A percentile compares a stretch with the other conserved stretches of the same genome.
phyloP scores from a whole-genome alignment of 345 rosid genomes.

The Citrus medica region DNA sequence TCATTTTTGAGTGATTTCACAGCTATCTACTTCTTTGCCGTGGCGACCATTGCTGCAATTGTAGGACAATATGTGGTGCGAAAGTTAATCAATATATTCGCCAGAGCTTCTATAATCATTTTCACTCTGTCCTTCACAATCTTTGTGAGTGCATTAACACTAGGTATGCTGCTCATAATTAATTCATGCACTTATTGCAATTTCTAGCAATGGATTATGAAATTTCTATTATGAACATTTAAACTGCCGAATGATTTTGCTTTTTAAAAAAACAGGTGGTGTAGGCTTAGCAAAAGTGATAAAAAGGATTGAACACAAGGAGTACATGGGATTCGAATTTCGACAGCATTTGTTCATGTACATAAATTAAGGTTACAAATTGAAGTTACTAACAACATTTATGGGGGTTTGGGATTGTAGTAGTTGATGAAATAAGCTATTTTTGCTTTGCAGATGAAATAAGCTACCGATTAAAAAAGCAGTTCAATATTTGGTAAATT shows the following conservation, averaged over 20 bases:
- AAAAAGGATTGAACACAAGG: constrained; percentile 20
- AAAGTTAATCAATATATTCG: constrained; percentile 24
- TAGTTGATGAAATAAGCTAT: too few relatives aligned
- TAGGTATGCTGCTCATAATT: constrained; percentile 15
- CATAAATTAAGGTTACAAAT: too few relatives aligned
- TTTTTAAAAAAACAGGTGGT: constrained; percentile 20
- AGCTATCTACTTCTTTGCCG: constrained; percentile 32
- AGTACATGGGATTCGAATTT: constrained; percentile 44
- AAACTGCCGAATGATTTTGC: too few relatives aligned
- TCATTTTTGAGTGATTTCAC: background rate
- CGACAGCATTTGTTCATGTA: constrained; percentile 20
- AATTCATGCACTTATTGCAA: too few relatives aligned
- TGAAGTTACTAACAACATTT: too few relatives aligned
- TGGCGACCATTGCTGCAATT: constrained; percentile 33
- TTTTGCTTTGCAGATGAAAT: too few relatives aligned
- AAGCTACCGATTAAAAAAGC: too few relatives aligned
- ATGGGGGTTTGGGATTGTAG: too few relatives aligned
- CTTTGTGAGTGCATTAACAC: constrained; percentile 28
- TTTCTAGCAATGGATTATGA: too few relatives aligned
- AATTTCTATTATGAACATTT: too few relatives aligned
- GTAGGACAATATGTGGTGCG: constrained; percentile 31
- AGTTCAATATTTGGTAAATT: too few relatives aligned
- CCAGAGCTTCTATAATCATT: constrained; percentile 36
- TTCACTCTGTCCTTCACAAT: constrained; percentile 33
- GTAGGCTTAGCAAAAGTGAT: constrained; percentile 35